phyloP scores from a whole-genome alignment of 768 basidiomycete species.

The Psilocybe cubensis region DNA sequence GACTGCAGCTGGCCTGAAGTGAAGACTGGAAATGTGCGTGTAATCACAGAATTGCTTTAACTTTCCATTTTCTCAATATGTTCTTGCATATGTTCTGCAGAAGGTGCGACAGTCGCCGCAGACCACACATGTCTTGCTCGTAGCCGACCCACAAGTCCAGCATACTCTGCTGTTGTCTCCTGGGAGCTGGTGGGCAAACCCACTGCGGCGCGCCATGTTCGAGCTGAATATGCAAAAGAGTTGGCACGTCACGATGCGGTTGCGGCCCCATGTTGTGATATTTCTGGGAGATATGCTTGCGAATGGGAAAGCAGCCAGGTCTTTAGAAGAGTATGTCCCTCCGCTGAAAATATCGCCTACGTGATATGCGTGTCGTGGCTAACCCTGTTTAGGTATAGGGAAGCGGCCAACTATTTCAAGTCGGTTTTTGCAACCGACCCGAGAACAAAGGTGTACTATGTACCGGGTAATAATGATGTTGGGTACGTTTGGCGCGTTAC shows the following conservation, averaged over 20 bases:
- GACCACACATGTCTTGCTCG: conserved; percentile 62
- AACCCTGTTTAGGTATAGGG: conserved; percentile 53
- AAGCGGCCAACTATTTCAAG: conserved; percentile 64
- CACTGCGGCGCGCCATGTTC: conserved; percentile 47
- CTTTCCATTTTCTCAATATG: not conserved
- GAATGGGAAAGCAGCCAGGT: conserved; percentile 56
- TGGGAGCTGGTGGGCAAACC: conserved; percentile 43
- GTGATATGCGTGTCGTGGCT: not conserved
- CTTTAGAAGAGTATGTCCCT: conserved; percentile 43
- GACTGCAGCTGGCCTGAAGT: conserved; percentile 63
- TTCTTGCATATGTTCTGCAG: conserved; percentile 2
- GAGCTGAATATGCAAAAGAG: conserved; percentile 68
- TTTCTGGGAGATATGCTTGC: conserved; percentile 82
- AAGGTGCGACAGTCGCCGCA: conserved; percentile 11
- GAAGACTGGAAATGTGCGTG: conserved; percentile 26
- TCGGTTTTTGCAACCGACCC: conserved; percentile 54
- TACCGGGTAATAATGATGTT: conserved; percentile 86
- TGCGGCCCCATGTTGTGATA: conserved; percentile 67
- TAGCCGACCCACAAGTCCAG: conserved; percentile 71
- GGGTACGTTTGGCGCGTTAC: conserved; percentile 42
- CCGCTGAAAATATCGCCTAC: not conserved
- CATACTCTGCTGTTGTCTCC: conserved; percentile 40
- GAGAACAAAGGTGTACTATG: conserved; percentile 50
- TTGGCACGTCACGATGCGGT: conserved; percentile 64
- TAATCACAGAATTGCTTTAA: conserved; percentile 1